Evolutionary conservation across 768 basidiomycete species (phyloP), one percentile per base, ranked within the genome.

Genomic region (Tricholoma terreum): DNA sequence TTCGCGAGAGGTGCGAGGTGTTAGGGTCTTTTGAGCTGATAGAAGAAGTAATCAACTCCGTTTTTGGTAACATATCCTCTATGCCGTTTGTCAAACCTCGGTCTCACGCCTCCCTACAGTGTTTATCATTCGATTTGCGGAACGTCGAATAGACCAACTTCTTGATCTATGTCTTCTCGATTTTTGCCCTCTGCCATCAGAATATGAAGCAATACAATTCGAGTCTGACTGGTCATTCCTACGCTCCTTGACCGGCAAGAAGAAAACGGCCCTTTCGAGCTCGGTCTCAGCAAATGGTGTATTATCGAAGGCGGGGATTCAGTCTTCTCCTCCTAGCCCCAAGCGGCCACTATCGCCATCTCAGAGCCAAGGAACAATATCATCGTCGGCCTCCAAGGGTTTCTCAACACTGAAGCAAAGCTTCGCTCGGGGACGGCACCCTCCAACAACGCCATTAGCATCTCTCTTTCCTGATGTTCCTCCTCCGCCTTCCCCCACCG

Each of bases 171-270:
- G 90, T 0, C 73, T 98, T 50, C 80, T 99, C 48, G 94, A 98
- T 51, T 86, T 90, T 66, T 82, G 88, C 8, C 82, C 92, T 0
- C 77, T 86, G n/a, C 83, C 89, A 1, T 82, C 84, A 4, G 88
- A 90, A 63, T 85, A 93, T 54, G 91, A 90, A 52, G 80, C 84
- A 30, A 78, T 98, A 17, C 87, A 92, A 61, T 99, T 98, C 66
- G 95, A 98, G 72, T 94, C 92, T 5, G 97, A 98, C 54, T 99
- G 97, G 97, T 87, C 89, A 0, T 89, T 93, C 68, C 73, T 92
- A 17, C 82, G 90, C n/a, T 79, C 90, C 6, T 89, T 92, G 63
- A 77, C 76, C 22, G 70, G 76, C 30, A 88, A 87, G 68, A 86
- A 82, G 68, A 90, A 85, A 69, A 67, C 68, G 15, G 60, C 69